Evolutionary conservation across 2,329 filamentous ascomycete species (phyloP).

Genomic region (Waltergamsia citrina): DNA sequence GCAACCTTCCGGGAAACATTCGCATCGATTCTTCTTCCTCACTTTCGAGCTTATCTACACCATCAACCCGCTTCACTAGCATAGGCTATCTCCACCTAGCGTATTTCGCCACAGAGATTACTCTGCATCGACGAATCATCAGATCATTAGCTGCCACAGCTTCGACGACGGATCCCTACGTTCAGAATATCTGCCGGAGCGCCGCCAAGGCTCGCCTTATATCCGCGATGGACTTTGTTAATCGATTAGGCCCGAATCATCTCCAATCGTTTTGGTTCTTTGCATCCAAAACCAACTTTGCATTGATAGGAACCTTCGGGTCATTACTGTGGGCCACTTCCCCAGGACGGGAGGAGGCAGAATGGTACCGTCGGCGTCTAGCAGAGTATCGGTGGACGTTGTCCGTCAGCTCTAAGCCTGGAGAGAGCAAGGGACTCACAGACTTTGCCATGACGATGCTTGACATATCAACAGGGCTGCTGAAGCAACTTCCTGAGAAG

Average conservation of each 20-base stretch:
- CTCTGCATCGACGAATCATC: slow-evolving; percentile 83
- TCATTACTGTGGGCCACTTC: slow-evolving; percentile 84
- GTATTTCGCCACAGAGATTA: slow-evolving; percentile 92
- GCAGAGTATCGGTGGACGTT: slow-evolving; percentile 93
- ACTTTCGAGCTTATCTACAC: slow-evolving; percentile 15
- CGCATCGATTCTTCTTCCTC: slow-evolving; percentile 54
- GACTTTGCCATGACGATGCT: slow-evolving; percentile 71
- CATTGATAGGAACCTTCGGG: slow-evolving; percentile 88
- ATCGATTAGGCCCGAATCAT: slow-evolving; percentile 78
- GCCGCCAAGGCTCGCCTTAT: slow-evolving; percentile 92
- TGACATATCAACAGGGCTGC: slow-evolving; percentile 59
- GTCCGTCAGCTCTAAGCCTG: slow-evolving; percentile 70
- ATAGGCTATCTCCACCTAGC: slow-evolving; percentile 78
- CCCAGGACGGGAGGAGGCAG: slow-evolving; percentile 77
- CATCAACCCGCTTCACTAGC: slow-evolving; percentile 40
- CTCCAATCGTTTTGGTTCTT: slow-evolving; percentile 92
- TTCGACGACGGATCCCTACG: slow-evolving; percentile 59
- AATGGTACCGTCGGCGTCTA: slow-evolving; percentile 80
- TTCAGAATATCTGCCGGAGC: slow-evolving; percentile 84
- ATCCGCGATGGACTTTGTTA: slow-evolving; percentile 95
- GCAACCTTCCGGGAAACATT: slow-evolving; percentile 50
- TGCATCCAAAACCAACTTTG: slow-evolving; percentile 82
- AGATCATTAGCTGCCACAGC: slow-evolving; percentile 53
- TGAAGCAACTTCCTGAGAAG: slow-evolving; percentile 63
- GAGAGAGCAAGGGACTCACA: slow-evolving; percentile 46